Base-by-base conservation (phyloP, 495 filamentous ascomycete species). In the Talaromyces thailandensis region DNA sequence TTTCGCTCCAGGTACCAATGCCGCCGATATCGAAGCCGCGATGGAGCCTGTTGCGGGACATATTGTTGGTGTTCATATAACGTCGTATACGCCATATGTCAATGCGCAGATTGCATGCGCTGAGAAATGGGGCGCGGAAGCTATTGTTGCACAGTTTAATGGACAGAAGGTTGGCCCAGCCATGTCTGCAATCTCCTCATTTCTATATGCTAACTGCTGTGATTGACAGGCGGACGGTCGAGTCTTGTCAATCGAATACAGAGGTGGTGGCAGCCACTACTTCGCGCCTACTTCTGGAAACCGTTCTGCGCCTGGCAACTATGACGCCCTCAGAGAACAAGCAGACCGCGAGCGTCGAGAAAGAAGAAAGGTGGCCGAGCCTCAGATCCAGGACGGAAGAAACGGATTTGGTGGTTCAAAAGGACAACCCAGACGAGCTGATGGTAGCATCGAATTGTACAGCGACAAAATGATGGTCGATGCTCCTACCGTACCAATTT, bases 1-100 rank as follows among this genome's bases (percentile, higher is more conserved):
- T 75, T 93, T 98, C 66, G 92, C 92, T 3, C 86, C 86, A 3
- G 94, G 94, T 40, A 98, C 94, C 3, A 96, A 94, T 4, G 91
- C 91, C 2, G 93, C 90, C 40, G 94, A 98, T 71, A 96, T 98
- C 56, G 90, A 96, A 74, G 86, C 88, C 62, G 92, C 91, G 50
- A 82, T 97, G 77, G 83, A 84, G 45, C 86, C 88, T 2, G 73
- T 88, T 3, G 87, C 86, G 1, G 90, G 91, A 31, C 76, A 86
- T 59, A 84, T 95, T 62, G 69, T 82, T 31, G 85, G 82, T 64
- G 96, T 93, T 72, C 83, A 81, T 43, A 76, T 98, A 18, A 77
- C 89, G 16, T 85, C 84, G 53, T 79, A 84, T 7, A 72, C 77
- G 16, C 93, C 94, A 0, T 86, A 86, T 4, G 91, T 98, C 29